A percentile compares a stretch with the other conserved stretches of the same genome.
phyloP scores from a whole-genome alignment of 805 yeast genomes.

The Yarrowia keelungensis region DNA sequence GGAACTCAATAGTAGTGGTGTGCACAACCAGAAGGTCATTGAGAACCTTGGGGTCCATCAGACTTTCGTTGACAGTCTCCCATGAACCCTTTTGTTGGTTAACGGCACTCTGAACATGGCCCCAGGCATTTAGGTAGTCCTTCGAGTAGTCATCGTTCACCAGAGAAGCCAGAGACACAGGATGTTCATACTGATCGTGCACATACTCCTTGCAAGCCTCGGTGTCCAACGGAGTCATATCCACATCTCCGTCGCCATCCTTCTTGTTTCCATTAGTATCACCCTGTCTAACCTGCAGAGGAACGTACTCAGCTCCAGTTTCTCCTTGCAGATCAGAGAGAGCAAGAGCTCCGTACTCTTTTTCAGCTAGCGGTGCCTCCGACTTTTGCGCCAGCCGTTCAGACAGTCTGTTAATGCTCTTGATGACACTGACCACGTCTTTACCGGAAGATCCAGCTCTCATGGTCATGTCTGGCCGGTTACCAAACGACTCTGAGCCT shows the following conservation, averaged over 20 bases:
- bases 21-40: conserved; percentile 52
- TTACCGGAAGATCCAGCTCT: conserved; percentile 61
- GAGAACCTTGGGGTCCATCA: conserved; percentile 31
- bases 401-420: conserved; percentile 88
- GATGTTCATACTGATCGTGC: conserved; percentile 1
- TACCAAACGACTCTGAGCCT: conserved; percentile 76
- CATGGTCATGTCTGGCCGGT: conserved; percentile 91
- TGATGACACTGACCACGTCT: conserved; percentile 76
- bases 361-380: conserved; percentile 18
- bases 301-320: conserved; percentile 1
- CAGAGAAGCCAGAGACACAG: conserved; percentile 3
- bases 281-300: neutral
- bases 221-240: conserved; percentile 14
- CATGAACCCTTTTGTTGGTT: conserved; percentile 14
- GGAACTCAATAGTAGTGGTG: conserved; percentile 75
- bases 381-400: conserved; percentile 67
- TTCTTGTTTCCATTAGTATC: neutral
- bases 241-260: conserved; percentile 9
- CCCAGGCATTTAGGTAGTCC: conserved; percentile 12
- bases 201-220: conserved; percentile 13
- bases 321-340: conserved; percentile 19
- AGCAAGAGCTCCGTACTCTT: conserved; percentile 1
- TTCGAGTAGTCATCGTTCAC: neutral
- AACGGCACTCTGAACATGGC: conserved; percentile 4
- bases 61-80: conserved; percentile 3